These are phyloP conservation scores for Flaveria brownii DNA, from an alignment of 129 eudicot genomes.

Conservation along the genomic window DNA sequence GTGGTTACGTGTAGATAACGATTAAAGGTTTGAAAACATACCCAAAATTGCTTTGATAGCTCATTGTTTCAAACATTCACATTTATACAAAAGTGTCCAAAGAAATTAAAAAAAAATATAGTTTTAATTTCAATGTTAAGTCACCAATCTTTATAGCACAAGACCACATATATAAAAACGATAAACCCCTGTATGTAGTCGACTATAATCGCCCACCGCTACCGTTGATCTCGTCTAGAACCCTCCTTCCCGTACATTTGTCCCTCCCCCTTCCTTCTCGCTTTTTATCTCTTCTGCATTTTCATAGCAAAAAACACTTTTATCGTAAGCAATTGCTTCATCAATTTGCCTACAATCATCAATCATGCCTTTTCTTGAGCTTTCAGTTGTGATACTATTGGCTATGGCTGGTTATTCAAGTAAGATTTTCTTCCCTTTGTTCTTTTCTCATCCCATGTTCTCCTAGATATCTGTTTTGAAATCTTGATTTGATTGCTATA, in stretches of 20 bases:
- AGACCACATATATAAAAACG: not conserved
- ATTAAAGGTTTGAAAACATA: too few species aligned
- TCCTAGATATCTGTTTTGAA: too few species aligned
- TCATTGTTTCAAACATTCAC: too few species aligned
- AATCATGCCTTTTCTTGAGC: conserved; percentile 46
- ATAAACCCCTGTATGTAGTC: not conserved
- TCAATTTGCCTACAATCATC: conserved; percentile 27
- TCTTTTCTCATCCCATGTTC: not conserved
- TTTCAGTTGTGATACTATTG: conserved; percentile 44
- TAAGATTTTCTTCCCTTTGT: conserved; percentile 29
- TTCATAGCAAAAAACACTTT: not conserved
- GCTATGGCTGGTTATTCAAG: conserved; percentile 57
- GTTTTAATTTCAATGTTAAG: too few species aligned
- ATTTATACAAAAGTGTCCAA: too few species aligned
- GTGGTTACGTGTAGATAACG: too few species aligned
- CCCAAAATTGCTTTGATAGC: too few species aligned
- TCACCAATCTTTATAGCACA: not conserved
- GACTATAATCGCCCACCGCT: conserved; percentile 1
- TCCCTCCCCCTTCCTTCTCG: conserved; percentile 13
- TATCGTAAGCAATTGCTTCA: conserved; percentile 22
- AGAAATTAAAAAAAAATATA: too few species aligned
- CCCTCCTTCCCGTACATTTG: conserved; percentile 30
- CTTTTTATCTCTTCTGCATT: not conserved
- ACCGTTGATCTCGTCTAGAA: conserved; percentile 31
- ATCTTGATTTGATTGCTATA: too few species aligned